A percentile compares a stretch with the other conserved stretches of the same genome.
Evolutionary conservation across 495 filamentous ascomycete species (phyloP).

Genomic region (Aspergillus panamensis): DNA sequence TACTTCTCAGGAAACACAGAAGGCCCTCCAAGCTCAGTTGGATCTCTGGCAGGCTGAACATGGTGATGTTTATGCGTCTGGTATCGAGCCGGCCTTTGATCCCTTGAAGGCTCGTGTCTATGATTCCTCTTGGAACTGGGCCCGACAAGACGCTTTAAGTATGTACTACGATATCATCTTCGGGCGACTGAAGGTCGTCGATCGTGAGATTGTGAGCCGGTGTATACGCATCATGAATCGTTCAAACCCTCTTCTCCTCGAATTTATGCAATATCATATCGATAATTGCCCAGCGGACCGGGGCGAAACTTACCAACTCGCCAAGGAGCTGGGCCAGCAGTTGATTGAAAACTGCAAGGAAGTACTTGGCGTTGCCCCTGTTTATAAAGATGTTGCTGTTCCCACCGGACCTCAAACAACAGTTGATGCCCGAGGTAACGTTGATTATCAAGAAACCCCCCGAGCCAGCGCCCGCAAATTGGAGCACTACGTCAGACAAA

Average conservation of each 20-base stretch:
- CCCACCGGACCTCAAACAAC: conserved; percentile 89
- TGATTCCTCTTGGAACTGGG: conserved; percentile 99
- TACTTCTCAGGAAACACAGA: conserved; percentile 74
- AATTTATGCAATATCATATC: conserved; percentile 99
- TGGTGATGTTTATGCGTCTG: conserved; percentile 90
- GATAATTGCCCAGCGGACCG: conserved; percentile 96
- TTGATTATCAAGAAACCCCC: conserved; percentile 85
- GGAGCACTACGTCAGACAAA: conserved; percentile 97
- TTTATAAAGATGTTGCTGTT: conserved; percentile 91
- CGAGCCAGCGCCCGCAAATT: conserved; percentile 89
- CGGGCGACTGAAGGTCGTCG: conserved; percentile 84
- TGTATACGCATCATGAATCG: conserved; percentile 99
- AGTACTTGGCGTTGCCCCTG: conserved; percentile 73
- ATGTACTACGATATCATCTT: conserved; percentile 99
- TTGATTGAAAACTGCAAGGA: conserved; percentile 98
- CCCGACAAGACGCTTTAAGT: conserved; percentile 89
- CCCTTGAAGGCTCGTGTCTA: conserved; percentile 91
- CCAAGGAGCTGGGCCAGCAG: conserved; percentile 90
- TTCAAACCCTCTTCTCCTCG: conserved; percentile 88
- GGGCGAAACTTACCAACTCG: conserved; percentile 94
- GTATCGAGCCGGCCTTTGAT: conserved; percentile 93
- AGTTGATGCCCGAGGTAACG: conserved; percentile 83
- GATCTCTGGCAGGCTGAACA: conserved; percentile 95
- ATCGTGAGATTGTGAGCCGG: conserved; percentile 96
- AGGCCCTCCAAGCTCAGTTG: conserved; percentile 83